Conservation (phyloP, 345 rosid species). For the Eucalyptus paniculata region DNA sequence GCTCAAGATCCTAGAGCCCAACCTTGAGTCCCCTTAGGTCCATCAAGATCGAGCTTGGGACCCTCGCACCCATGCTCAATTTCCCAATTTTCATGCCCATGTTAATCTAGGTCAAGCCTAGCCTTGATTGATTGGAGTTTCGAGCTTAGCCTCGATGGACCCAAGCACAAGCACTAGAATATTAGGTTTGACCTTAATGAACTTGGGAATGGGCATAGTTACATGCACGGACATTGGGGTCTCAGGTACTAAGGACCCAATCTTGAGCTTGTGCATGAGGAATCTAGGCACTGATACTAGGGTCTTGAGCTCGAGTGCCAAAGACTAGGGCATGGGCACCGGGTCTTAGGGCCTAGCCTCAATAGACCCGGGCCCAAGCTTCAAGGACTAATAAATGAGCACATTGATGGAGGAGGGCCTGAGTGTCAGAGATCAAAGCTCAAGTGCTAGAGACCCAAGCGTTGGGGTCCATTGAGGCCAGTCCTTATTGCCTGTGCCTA, state of each 20-base stretch:
- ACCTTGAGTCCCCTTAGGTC: background rate
- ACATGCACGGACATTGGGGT: background rate
- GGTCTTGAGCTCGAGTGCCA: background rate
- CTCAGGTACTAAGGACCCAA: background rate
- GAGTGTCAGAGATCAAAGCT: background rate
- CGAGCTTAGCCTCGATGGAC: background rate
- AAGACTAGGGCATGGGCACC: background rate
- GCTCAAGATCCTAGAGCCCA: background rate
- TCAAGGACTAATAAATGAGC: background rate
- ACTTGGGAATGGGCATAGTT: background rate
- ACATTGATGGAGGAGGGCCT: too few relatives aligned
- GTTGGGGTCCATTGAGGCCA: too few relatives aligned
- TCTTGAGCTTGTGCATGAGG: background rate
- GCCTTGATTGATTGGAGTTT: background rate
- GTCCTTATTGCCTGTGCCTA: accelerated
- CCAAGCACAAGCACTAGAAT: background rate
- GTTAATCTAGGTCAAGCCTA: background rate
- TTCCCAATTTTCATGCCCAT: accelerated
- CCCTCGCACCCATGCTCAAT: background rate
- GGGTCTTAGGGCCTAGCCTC: background rate
- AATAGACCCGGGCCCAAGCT: background rate
- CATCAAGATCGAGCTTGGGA: background rate
- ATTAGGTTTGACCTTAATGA: background rate
- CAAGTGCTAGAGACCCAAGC: too few relatives aligned
- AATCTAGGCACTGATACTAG: background rate